Conservation (phyloP, 495 filamentous ascomycete genomes). For the Trichoderma asperelloides region DNA sequence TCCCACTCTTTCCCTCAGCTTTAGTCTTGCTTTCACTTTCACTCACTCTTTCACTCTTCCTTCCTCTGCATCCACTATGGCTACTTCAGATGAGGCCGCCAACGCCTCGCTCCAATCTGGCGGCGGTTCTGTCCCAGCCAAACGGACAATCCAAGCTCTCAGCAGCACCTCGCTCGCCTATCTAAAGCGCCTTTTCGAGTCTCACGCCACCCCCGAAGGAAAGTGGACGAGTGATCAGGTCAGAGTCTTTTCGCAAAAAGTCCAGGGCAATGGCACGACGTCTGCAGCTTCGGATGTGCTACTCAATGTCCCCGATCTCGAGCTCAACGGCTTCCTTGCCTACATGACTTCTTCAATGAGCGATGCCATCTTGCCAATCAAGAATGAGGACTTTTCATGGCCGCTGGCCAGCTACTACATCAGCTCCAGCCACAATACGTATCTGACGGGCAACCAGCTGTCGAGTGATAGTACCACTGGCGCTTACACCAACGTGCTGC, state of each 20-base stretch:
- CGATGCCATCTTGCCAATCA: slow-evolving; percentile 30
- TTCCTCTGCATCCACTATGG: slow-evolving; percentile 10
- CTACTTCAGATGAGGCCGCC: background rate
- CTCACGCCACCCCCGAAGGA: slow-evolving; percentile 24
- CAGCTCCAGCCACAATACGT: slow-evolving; percentile 90
- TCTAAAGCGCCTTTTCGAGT: slow-evolving; percentile 29
- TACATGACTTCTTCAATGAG: slow-evolving; percentile 54
- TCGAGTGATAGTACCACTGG: slow-evolving; percentile 73
- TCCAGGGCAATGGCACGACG: slow-evolving; percentile 27
- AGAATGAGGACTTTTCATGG: slow-evolving; percentile 44
- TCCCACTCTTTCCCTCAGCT: no score
- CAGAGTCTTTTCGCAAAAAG: slow-evolving; percentile 26
- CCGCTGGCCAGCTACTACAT: slow-evolving; percentile 86
- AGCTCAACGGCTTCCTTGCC: slow-evolving; percentile 42
- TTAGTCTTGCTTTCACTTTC: background rate
- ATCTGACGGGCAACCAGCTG: slow-evolving; percentile 86
- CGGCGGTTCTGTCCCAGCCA: slow-evolving; percentile 23
- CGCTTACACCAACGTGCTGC: slow-evolving; percentile 75
- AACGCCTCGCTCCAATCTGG: slow-evolving; percentile 27
- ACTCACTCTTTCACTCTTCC: background rate
- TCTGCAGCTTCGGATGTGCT: slow-evolving; percentile 18
- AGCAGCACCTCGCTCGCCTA: slow-evolving; percentile 23
- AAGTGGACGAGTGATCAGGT: slow-evolving; percentile 30
- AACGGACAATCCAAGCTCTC: slow-evolving; percentile 23
- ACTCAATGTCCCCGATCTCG: slow-evolving; percentile 19